Conservation (phyloP, 2,329 filamentous ascomycete genomes). For the Pseudodiploospora longispora region DNA sequence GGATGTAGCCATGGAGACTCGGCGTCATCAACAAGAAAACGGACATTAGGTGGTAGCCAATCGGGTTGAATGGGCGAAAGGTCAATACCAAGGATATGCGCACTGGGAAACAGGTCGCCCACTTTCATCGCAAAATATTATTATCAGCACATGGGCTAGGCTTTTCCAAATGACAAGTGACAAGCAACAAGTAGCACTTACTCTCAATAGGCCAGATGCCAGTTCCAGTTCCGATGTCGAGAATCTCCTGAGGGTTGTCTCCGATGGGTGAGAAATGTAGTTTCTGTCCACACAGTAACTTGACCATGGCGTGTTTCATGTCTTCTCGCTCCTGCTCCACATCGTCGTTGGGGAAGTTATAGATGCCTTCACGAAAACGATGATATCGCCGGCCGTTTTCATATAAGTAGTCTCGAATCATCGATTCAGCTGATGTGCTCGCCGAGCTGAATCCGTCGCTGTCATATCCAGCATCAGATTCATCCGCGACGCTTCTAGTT, state of each 20-base stretch:
- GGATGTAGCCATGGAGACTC: constrained; percentile 50
- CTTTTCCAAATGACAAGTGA: background rate
- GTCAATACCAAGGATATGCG: constrained; percentile 37
- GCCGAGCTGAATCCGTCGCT: constrained; percentile 27
- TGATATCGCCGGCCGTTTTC: constrained; percentile 55
- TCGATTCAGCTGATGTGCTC: constrained; percentile 30
- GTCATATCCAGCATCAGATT: constrained; percentile 29
- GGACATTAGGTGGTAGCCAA: constrained; percentile 47
- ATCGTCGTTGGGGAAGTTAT: constrained; percentile 54
- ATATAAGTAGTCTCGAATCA: constrained; percentile 41
- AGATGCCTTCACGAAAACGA: constrained; percentile 43
- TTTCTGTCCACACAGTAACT: constrained; percentile 37
- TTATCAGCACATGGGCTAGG: background rate
- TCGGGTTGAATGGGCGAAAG: constrained; percentile 42
- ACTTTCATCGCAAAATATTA: constrained; percentile 23
- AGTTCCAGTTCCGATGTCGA: constrained; percentile 53
- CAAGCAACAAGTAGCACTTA: constrained; percentile 15
- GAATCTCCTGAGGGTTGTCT: constrained; percentile 37
- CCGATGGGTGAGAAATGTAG: constrained; percentile 46
- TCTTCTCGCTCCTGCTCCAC: constrained; percentile 51
- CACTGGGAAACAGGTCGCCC: constrained; percentile 35
- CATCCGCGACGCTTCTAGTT: constrained; percentile 10
- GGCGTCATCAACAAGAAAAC: constrained; percentile 49
- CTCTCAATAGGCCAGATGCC: constrained; percentile 53
- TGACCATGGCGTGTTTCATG: constrained; percentile 47